These are phyloP conservation scores for Echium plantagineum DNA, from an alignment of 257 asterid species.

Conservation along the genomic window DNA sequence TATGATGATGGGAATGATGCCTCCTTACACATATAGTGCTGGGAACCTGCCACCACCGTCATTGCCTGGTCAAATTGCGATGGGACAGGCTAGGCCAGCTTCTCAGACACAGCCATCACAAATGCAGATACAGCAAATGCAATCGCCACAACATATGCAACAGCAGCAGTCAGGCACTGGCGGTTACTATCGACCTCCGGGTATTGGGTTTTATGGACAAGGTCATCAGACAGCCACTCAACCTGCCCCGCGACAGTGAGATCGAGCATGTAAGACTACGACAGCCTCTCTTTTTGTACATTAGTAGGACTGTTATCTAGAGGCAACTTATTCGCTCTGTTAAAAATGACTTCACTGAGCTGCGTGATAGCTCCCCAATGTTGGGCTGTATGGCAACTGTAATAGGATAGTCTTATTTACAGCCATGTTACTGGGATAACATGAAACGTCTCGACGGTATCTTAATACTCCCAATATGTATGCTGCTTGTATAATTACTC, in stretches of 20 bases:
- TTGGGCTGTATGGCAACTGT: not conserved
- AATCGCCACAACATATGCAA: conserved; percentile 23
- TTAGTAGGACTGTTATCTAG: conserved; percentile 19
- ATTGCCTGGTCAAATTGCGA: conserved; percentile 23
- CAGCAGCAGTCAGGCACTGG: conserved; percentile 31
- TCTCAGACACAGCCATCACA: conserved; percentile 28
- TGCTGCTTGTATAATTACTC: not conserved
- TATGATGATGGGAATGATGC: conserved; percentile 24
- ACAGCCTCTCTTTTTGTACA: conserved; percentile 21
- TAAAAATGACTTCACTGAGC: not conserved
- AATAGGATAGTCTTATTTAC: not conserved
- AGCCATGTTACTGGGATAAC: not conserved
- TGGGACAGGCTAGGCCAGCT: conserved; percentile 43
- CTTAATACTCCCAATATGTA: not conserved
- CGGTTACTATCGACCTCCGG: conserved; percentile 63
- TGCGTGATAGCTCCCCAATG: not conserved
- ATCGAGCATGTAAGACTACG: not conserved
- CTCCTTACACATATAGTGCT: conserved; percentile 49
- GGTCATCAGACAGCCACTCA: conserved; percentile 76
- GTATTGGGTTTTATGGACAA: conserved; percentile 77
- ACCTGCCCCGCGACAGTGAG: conserved; percentile 74
- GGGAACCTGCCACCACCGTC: conserved; percentile 36
- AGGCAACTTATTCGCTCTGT: not conserved
- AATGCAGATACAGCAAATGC: conserved; percentile 27
- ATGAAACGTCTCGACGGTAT: no score